Conservation (phyloP, 208 protist species). For the Acanthamoeba sp. region DNA sequence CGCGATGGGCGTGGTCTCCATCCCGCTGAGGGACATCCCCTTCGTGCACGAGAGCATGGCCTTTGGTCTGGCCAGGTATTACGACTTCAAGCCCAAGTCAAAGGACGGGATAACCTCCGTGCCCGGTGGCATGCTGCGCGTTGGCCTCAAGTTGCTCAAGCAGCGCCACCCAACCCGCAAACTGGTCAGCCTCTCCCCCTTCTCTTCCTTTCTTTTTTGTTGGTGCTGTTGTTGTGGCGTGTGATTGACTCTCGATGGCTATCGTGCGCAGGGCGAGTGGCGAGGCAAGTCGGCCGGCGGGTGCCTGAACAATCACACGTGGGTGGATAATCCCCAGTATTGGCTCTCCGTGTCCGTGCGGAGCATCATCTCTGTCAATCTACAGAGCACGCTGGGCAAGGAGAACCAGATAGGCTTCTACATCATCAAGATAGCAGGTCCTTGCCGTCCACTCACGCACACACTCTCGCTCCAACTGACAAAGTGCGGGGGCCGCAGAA, state of each 20-base stretch:
- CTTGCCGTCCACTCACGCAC: no score
- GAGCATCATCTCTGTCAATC: constrained; percentile 47
- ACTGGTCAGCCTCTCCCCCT: no score
- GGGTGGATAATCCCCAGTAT: constrained; percentile 63
- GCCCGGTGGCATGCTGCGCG: background rate
- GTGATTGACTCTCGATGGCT: background rate
- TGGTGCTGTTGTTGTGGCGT: no score
- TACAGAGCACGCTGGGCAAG: constrained; percentile 58
- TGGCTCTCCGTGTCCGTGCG: constrained; percentile 59
- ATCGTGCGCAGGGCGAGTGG: constrained; percentile 27
- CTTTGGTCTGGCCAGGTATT: constrained; percentile 55
- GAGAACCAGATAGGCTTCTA: constrained; percentile 63
- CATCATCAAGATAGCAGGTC: constrained; percentile 66
- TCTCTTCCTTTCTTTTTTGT: no score
- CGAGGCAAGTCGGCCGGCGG: constrained; percentile 59
- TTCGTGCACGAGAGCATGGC: constrained; percentile 74
- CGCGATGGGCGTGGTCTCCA: constrained; percentile 24
- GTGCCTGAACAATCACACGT: constrained; percentile 35
- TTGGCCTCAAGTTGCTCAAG: constrained; percentile 68
- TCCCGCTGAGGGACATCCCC: constrained; percentile 52
- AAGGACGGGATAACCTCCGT: constrained; percentile 7
- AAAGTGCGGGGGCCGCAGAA: no score
- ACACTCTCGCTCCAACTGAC: no score
- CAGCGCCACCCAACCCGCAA: constrained; percentile 32
- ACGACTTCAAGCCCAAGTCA: background rate